Percentiles rank a stretch among this genome's conserved stretches.
These are phyloP conservation scores for Oropetium thomaeum DNA, from an alignment of 176 grass and related monocot genomes.

Conservation along the genomic window DNA sequence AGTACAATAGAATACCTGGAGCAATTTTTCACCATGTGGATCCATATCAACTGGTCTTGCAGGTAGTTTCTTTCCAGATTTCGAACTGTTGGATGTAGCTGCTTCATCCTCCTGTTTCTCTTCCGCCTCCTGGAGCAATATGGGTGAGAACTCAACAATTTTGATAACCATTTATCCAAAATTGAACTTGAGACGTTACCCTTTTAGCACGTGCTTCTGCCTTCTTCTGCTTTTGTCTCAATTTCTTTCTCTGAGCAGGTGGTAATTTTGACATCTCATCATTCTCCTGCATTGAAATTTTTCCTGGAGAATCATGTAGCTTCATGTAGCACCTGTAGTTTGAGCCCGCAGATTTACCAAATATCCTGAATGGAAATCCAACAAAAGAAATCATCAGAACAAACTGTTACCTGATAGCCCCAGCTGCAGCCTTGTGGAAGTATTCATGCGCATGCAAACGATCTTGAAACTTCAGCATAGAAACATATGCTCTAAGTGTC, in stretches of 20 bases:
- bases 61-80: slow-evolving; percentile 84
- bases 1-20: slow-evolving; percentile 61
- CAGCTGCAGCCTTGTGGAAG: slow-evolving; percentile 93
- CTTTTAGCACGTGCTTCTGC: slow-evolving; percentile 97
- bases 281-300: slow-evolving; percentile 64
- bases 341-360: slow-evolving; percentile 25
- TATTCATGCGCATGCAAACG: slow-evolving; percentile 96
- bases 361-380: slow-evolving; percentile 4
- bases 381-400: slow-evolving; percentile 25
- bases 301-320: slow-evolving; percentile 88
- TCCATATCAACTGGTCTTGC: slow-evolving; percentile 84
- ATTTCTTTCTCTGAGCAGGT: slow-evolving; percentile 93
- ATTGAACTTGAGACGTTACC: slow-evolving; percentile 46
- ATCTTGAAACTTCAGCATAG: slow-evolving; percentile 98
- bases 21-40: slow-evolving; percentile 87
- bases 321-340: slow-evolving; percentile 90
- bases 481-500: slow-evolving; percentile 91
- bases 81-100: slow-evolving; percentile 52
- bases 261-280: slow-evolving; percentile 91
- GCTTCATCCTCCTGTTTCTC: slow-evolving; percentile 87
- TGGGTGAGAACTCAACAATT: slow-evolving; percentile 19
- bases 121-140: slow-evolving; percentile 83
- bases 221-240: slow-evolving; percentile 98
- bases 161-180: slow-evolving; percentile 17
- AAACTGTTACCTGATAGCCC: slow-evolving; percentile 76